phyloP scores from a whole-genome alignment of 1,284 basidiomycete genomes.

The Sutorius eximius region DNA sequence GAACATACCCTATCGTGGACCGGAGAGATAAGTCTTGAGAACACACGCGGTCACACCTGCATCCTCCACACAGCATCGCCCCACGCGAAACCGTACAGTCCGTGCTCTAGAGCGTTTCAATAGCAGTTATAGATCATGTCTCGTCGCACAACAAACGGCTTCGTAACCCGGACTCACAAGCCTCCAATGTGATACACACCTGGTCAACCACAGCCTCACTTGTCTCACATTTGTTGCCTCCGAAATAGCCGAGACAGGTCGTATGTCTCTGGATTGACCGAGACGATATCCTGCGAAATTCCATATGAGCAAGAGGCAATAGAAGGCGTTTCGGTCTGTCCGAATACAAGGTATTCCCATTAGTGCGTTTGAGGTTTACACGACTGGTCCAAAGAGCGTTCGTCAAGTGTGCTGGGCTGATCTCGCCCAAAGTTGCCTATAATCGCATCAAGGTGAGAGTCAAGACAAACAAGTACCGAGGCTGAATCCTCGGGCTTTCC shows the following conservation, averaged over 20 bases:
- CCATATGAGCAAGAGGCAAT: conserved; percentile 58
- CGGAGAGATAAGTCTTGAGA: conserved; percentile 49
- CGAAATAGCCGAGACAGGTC: conserved; percentile 41
- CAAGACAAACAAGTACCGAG: not conserved
- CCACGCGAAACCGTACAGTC: conserved; percentile 53
- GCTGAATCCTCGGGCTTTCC: not conserved
- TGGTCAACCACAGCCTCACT: conserved; percentile 62
- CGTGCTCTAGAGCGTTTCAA: conserved; percentile 56
- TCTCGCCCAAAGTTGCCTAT: conserved; percentile 1
- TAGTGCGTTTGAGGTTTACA: conserved; percentile 45
- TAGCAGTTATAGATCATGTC: conserved; percentile 39
- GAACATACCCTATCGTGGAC: conserved; percentile 46
- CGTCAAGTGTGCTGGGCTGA: not conserved
- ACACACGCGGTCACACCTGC: conserved; percentile 48
- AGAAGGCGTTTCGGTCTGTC: conserved; percentile 59
- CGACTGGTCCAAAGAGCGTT: conserved; percentile 41
- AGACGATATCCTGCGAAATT: conserved; percentile 46
- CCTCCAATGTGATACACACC: conserved; percentile 49
- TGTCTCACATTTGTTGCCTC: conserved; percentile 58
- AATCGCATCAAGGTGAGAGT: conserved; percentile 3
- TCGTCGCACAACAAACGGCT: not conserved
- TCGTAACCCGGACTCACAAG: conserved; percentile 40
- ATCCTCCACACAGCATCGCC: conserved; percentile 45
- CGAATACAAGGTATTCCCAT: conserved; percentile 61
- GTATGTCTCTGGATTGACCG: conserved; percentile 53